Percentiles rank a stretch among this genome's conserved stretches.
Conservation (phyloP, 2,329 filamentous ascomycete species). For the Ceratocystis albifundus region DNA sequence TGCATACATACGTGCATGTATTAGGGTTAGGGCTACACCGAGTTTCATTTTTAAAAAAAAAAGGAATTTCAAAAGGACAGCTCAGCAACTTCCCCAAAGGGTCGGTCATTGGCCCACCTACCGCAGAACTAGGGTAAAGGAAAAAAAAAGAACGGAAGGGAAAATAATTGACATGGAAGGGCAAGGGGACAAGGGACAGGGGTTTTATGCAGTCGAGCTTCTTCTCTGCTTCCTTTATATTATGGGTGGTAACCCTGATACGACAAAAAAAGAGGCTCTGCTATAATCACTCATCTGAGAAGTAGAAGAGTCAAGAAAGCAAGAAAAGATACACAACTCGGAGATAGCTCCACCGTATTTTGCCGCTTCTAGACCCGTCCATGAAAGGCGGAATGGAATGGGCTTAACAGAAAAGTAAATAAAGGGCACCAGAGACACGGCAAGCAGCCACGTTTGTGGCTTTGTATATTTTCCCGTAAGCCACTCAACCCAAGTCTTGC, state of each 20-base stretch:
- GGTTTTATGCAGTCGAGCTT: background rate
- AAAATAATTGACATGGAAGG: background rate
- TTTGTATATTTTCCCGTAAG: background rate
- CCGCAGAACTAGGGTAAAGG: background rate
- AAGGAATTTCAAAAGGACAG: constrained; percentile 9
- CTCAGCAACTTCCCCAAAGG: constrained; percentile 8
- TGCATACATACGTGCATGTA: background rate
- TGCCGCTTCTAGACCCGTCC: constrained; percentile 20
- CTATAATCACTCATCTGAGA: background rate
- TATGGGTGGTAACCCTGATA: constrained; percentile 22
- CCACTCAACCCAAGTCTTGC: too few relatives aligned
- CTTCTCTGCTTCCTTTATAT: background rate
- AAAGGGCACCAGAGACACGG: background rate
- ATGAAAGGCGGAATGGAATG: background rate
- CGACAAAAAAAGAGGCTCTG: constrained; percentile 13
- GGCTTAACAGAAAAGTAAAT: background rate
- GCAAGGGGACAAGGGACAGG: constrained; percentile 4
- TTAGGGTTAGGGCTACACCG: constrained; percentile 5
- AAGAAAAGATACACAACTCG: background rate
- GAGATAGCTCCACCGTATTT: background rate
- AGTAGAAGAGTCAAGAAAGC: background rate
- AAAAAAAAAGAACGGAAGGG: background rate
- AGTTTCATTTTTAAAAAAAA: background rate
- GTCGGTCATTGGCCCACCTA: background rate
- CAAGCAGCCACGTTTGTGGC: background rate